Evolutionary conservation across 306 rosid species (phyloP).

Genomic region (Castanopsis chinensis): DNA sequence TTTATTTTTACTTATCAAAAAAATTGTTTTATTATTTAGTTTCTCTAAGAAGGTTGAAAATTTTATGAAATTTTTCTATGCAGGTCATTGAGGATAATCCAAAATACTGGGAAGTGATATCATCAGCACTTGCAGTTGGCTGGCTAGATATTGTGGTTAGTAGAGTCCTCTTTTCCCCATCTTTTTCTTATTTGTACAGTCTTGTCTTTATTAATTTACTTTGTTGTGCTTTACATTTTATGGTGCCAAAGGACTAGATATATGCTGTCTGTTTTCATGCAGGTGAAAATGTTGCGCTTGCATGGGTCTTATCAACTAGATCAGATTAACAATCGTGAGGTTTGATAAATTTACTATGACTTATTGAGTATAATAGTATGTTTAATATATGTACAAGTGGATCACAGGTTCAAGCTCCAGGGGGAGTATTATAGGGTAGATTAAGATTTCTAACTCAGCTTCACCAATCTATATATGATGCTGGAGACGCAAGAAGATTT

Average conservation of each 20-base stretch:
- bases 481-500: too few relatives aligned
- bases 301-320: conserved; percentile 88
- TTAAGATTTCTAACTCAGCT: too few relatives aligned
- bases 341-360: conserved; percentile 31
- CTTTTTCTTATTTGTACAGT: background rate
- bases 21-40: background rate
- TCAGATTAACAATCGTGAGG: conserved; percentile 89
- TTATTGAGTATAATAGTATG: background rate
- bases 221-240: conserved; percentile 22
- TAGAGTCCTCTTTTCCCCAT: conserved; percentile 13
- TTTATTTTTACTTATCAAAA: background rate
- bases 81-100: conserved; percentile 84
- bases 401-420: too few relatives aligned
- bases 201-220: conserved; percentile 19
- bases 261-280: conserved; percentile 31
- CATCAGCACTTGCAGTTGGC: conserved; percentile 86
- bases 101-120: conserved; percentile 78
- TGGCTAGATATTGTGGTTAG: conserved; percentile 94
- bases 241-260: conserved; percentile 14
- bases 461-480: too few relatives aligned
- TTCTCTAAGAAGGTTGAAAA: conserved; percentile 19
- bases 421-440: too few relatives aligned
- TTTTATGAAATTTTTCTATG: conserved; percentile 24
- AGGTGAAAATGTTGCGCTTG: conserved; percentile 87
- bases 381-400: background rate